A percentile compares a stretch with the other conserved stretches of the same genome.
phyloP scores from a whole-genome alignment of 2,329 filamentous ascomycete species.

The Paramyrothecium sp. region DNA sequence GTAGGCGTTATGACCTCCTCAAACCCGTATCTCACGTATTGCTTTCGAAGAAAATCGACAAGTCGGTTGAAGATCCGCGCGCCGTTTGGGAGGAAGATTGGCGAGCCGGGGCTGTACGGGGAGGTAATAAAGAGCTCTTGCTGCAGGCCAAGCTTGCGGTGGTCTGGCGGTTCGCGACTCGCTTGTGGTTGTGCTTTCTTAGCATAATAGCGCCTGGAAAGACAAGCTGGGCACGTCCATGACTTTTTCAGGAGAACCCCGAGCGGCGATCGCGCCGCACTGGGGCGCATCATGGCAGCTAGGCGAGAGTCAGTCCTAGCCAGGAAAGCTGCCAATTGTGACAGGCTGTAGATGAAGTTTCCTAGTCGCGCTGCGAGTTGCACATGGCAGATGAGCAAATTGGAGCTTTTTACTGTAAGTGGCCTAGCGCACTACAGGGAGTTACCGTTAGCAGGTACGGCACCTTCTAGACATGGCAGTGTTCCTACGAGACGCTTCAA shows the following conservation, averaged over 20 bases:
- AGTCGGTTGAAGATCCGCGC: conserved; percentile 82
- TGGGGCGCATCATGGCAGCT: conserved; percentile 27
- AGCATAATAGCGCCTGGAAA: conserved; percentile 27
- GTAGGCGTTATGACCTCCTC: conserved; percentile 86
- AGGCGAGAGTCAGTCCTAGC: background rate
- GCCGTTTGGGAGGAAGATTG: conserved; percentile 80
- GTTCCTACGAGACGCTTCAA: too few species aligned
- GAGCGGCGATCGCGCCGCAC: conserved; percentile 15
- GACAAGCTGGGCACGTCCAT: conserved; percentile 31
- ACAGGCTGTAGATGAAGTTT: background rate
- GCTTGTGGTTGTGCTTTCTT: conserved; percentile 17
- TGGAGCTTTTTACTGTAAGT: conserved; percentile 1
- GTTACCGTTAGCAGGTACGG: too few species aligned
- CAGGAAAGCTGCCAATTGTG: background rate
- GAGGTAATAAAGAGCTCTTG: conserved; percentile 81
- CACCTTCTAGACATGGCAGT: too few species aligned
- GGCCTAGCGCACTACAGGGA: background rate
- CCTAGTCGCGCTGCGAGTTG: background rate
- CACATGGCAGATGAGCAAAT: background rate
- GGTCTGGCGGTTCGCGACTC: conserved; percentile 44
- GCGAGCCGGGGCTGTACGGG: conserved; percentile 78
- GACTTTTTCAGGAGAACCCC: conserved; percentile 13
- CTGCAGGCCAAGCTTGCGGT: conserved; percentile 58
- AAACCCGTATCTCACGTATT: conserved; percentile 83
- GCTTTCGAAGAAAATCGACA: conserved; percentile 75